Percentiles rank a stretch among this genome's conserved stretches.
phyloP scores from a whole-genome alignment of 768 basidiomycete genomes.

The Infundibulicybe gibba region DNA sequence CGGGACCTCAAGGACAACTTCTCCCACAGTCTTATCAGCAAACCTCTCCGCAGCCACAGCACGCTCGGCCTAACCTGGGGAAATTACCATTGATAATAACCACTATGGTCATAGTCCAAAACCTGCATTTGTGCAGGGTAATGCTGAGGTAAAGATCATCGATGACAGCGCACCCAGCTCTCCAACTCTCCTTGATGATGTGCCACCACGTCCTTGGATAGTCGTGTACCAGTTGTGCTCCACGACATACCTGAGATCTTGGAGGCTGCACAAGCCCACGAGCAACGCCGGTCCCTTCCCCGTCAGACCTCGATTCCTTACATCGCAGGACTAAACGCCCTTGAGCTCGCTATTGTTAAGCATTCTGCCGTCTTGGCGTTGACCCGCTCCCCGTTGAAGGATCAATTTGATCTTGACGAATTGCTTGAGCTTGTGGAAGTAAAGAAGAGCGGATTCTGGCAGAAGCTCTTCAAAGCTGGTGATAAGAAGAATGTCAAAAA shows the following conservation, averaged over 20 bases:
- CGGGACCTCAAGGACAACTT: constrained; percentile 12
- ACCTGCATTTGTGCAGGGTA: constrained; percentile 71
- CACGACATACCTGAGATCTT: constrained; percentile 93
- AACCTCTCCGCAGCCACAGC: constrained; percentile 21
- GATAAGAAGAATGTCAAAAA: constrained; percentile 92
- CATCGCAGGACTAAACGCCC: constrained; percentile 76
- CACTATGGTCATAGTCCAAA: constrained; percentile 51
- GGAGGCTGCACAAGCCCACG: constrained; percentile 87
- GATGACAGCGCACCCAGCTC: constrained; percentile 77
- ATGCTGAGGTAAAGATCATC: constrained; percentile 86
- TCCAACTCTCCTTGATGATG: constrained; percentile 69
- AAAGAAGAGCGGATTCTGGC: constrained; percentile 95
- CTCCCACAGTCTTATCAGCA: constrained; percentile 23
- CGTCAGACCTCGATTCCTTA: constrained; percentile 76
- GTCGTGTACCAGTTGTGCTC: constrained; percentile 25
- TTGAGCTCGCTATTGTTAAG: constrained; percentile 90
- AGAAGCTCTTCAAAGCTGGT: constrained; percentile 82
- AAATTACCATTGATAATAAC: constrained; percentile 33
- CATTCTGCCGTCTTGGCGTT: constrained; percentile 85
- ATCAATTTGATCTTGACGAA: constrained; percentile 89
- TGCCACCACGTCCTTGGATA: constrained; percentile 49
- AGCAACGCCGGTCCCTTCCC: constrained; percentile 82
- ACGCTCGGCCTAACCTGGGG: constrained; percentile 33
- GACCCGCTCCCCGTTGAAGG: constrained; percentile 71
- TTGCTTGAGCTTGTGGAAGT: constrained; percentile 88